phyloP scores from a whole-genome alignment of 495 filamentous ascomycete species.

The Lepraria neglecta region DNA sequence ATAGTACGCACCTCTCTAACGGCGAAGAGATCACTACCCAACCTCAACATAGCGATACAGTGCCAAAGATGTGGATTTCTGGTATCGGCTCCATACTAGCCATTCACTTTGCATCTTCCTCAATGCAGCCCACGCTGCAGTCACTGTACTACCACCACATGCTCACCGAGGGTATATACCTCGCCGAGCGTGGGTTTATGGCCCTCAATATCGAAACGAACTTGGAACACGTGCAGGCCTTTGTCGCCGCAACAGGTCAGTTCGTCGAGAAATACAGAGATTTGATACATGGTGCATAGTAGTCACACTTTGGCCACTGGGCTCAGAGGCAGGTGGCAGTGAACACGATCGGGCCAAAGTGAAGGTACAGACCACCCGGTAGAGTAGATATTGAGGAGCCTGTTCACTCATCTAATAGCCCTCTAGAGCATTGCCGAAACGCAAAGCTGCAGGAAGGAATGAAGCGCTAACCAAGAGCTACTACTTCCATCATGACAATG shows the following conservation, averaged over 20 bases:
- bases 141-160: slow-evolving; percentile 31
- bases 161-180: slow-evolving; percentile 31
- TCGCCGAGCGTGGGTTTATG: slow-evolving; percentile 31
- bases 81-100: slow-evolving; percentile 26
- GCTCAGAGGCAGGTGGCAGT: too few relatives aligned
- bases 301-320: background rate
- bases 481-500: too few relatives aligned
- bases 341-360: background rate
- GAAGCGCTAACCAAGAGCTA: too few relatives aligned
- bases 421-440: too few relatives aligned
- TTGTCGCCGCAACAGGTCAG: slow-evolving; percentile 18
- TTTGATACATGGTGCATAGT: slow-evolving; percentile 5
- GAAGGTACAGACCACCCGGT: too few relatives aligned
- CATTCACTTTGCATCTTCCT: slow-evolving; percentile 21
- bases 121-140: slow-evolving; percentile 14
- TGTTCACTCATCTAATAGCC: too few relatives aligned
- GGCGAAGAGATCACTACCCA: background rate
- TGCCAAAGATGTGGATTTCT: slow-evolving; percentile 23
- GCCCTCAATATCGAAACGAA: slow-evolving; percentile 27
- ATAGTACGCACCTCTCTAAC: background rate
- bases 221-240: slow-evolving; percentile 20
- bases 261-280: slow-evolving; percentile 24
- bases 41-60: background rate
- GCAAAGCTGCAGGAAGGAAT: too few relatives aligned
- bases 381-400: too few relatives aligned